phyloP scores from a whole-genome alignment of 139 green algal genomes.

The Micromonas pusilla region DNA sequence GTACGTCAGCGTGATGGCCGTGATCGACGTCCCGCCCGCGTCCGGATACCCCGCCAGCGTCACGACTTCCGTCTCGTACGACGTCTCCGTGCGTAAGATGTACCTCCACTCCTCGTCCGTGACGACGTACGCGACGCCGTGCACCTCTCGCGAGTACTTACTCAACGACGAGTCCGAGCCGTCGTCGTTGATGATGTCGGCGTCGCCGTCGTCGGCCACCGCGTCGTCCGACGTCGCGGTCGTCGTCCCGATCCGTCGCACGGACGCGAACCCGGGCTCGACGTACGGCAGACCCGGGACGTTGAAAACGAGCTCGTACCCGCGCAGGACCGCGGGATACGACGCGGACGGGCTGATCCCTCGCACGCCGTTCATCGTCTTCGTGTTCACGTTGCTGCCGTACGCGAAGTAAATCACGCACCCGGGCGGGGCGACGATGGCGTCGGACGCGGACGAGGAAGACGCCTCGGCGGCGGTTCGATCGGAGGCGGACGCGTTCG shows the following conservation, averaged over 20 bases:
- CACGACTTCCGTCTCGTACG: slow-evolving; percentile 18
- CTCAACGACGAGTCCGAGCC: not conserved
- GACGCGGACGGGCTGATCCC: not conserved
- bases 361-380: not conserved
- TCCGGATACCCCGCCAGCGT: not conserved
- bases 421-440: not conserved
- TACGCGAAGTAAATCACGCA: slow-evolving; percentile 26
- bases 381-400: slow-evolving; percentile 21
- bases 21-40: not conserved
- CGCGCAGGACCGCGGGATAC: not conserved
- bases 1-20: slow-evolving; percentile 1
- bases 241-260: not conserved
- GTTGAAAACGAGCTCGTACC: slow-evolving; percentile 20
- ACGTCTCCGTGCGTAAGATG: slow-evolving; percentile 11
- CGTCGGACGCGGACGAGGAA: no score
- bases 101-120: slow-evolving; percentile 12
- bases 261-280: slow-evolving; percentile 17
- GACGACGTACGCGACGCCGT: slow-evolving; percentile 19
- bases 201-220: not conserved
- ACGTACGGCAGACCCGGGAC: slow-evolving; percentile 20
- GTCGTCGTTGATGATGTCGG: not conserved
- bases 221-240: not conserved
- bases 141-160: not conserved
- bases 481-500: no score
- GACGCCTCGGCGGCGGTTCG: no score